phyloP scores from a whole-genome alignment of 495 filamentous ascomycete species.

The Diplogelasinospora grovesii region DNA sequence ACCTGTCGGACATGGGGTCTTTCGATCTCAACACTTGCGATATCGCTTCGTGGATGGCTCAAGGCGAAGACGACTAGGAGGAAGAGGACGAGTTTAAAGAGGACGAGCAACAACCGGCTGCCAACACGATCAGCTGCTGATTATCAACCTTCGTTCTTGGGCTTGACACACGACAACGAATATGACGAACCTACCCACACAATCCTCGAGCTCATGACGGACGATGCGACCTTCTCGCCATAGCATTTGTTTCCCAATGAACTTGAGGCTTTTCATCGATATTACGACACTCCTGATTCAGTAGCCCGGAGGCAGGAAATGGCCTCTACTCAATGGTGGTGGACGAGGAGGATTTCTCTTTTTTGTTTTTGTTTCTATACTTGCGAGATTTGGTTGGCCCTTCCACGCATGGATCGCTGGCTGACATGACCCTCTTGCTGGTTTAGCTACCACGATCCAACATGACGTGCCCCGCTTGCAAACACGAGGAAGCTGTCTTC shows the following conservation, averaged over 20 bases:
- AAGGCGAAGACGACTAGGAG: slow-evolving; percentile 9
- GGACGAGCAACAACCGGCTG: not conserved
- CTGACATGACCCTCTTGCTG: slow-evolving; percentile 41
- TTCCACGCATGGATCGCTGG: slow-evolving; percentile 5
- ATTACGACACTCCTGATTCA: no score
- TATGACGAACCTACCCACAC: no score
- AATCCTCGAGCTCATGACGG: no score
- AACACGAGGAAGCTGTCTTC: slow-evolving; percentile 83
- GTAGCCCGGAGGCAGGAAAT: no score
- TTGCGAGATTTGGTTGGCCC: slow-evolving; percentile 3
- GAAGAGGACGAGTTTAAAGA: slow-evolving; percentile 9
- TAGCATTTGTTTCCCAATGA: no score
- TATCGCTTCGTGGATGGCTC: slow-evolving; percentile 5
- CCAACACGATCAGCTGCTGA: no score
- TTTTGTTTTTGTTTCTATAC: slow-evolving; percentile 1
- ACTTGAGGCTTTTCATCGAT: no score
- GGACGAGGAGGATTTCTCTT: not conserved
- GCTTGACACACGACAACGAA: no score
- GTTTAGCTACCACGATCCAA: slow-evolving; percentile 78
- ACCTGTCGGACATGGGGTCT: slow-evolving; percentile 8
- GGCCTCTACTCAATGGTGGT: not conserved
- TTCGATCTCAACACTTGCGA: slow-evolving; percentile 7
- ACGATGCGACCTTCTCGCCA: no score
- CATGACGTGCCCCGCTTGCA: slow-evolving; percentile 75
- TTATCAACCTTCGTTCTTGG: no score